A percentile compares a stretch with the other conserved stretches of the same genome.
phyloP scores from a whole-genome alignment of 192 early-diverging fungal genomes.

The Backusella sp. region DNA sequence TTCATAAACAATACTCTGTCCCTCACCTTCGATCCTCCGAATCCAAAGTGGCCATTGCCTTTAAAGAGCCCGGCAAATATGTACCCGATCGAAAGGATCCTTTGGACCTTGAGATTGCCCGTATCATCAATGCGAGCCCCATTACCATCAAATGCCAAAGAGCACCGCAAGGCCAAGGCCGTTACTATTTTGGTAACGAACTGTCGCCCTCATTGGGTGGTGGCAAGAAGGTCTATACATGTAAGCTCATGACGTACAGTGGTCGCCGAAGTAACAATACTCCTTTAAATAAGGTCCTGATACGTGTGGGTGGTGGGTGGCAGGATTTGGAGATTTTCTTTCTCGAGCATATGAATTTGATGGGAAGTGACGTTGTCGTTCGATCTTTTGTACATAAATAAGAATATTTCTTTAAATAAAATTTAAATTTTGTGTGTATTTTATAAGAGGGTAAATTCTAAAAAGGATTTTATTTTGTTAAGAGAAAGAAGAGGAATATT shows the following conservation, averaged over 20 bases:
- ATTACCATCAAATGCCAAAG: conserved; percentile 48
- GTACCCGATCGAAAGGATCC: conserved; percentile 41
- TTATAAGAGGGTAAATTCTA: neutral
- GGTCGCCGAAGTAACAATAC: conserved; percentile 24
- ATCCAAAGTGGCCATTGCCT: conserved; percentile 18
- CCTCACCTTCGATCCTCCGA: conserved; percentile 4
- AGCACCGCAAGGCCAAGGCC: conserved; percentile 32
- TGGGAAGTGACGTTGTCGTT: conserved; percentile 34
- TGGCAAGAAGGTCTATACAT: conserved; percentile 46
- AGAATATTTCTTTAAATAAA: neutral
- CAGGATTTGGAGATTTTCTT: conserved; percentile 64
- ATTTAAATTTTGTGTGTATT: neutral
- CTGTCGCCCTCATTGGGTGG: conserved; percentile 39
- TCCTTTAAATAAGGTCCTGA: conserved; percentile 48
- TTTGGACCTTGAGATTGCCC: conserved; percentile 52
- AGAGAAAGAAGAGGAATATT: neutral
- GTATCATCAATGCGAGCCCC: conserved; percentile 50
- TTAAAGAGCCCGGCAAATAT: conserved; percentile 40
- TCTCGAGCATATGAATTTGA: conserved; percentile 46
- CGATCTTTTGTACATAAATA: conserved; percentile 30
- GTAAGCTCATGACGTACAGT: conserved; percentile 41
- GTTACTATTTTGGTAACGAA: conserved; percentile 50
- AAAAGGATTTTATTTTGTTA: neutral
- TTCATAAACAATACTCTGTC: conserved; percentile 24
- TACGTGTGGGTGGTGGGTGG: conserved; percentile 62